Percentiles rank a stretch among this genome's conserved stretches.
phyloP scores from a whole-genome alignment of 148 eudicot species.

The Chenopodium berlandieri region DNA sequence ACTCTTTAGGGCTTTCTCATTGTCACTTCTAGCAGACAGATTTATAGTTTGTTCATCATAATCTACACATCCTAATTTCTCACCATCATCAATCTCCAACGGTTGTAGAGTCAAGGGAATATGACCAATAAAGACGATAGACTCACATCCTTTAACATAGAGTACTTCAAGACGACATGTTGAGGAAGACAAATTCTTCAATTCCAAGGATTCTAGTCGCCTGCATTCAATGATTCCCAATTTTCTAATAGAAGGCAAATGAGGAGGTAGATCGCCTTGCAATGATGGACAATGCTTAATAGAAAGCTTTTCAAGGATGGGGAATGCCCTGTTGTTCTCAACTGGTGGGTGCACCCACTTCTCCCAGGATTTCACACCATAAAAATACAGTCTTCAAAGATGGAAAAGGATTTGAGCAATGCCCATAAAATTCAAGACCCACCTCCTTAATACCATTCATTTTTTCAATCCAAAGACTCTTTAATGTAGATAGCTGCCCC shows the following conservation, averaged over 20 bases:
- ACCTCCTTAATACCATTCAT: too few species aligned
- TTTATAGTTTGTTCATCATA: too few species aligned
- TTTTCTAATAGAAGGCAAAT: background rate
- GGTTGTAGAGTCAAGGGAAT: background rate
- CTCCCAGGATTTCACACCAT: too few species aligned
- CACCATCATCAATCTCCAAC: too few species aligned
- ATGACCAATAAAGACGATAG: background rate
- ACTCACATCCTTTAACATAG: background rate
- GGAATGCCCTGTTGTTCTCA: background rate
- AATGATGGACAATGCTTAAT: background rate
- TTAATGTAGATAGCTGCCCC: background rate
- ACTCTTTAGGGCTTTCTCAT: too few species aligned
- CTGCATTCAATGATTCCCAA: background rate
- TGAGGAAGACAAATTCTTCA: background rate
- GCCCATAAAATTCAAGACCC: too few species aligned
- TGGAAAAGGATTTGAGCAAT: too few species aligned
- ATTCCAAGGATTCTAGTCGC: background rate
- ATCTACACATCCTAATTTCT: background rate
- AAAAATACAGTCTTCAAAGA: too few species aligned
- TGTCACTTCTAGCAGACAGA: too few species aligned
- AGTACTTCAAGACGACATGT: background rate
- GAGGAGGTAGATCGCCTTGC: background rate
- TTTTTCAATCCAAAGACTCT: background rate
- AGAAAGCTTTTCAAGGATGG: background rate
- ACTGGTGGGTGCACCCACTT: slow-evolving; percentile 4